Evolutionary conservation across 768 basidiomycete species (phyloP).

Genomic region (Xanthoconium stramineum): DNA sequence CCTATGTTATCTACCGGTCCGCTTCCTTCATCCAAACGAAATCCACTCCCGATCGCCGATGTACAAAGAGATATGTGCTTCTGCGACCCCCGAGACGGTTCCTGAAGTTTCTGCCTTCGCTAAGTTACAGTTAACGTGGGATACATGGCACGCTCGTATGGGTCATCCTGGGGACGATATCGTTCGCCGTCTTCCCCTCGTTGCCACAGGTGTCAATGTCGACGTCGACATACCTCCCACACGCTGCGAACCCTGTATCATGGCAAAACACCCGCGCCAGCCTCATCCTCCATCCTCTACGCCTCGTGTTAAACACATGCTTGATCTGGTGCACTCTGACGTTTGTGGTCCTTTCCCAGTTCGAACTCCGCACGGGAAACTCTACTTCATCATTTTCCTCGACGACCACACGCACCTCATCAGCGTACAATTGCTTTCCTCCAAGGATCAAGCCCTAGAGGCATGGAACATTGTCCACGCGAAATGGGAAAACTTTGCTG

Average conservation of each 20-base stretch:
- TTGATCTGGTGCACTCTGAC: constrained; percentile 29
- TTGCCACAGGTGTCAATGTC: rapidly evolving
- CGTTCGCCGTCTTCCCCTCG: rapidly evolving
- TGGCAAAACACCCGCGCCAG: background rate
- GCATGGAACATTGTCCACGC: background rate
- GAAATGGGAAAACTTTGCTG: background rate
- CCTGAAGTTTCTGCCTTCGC: background rate
- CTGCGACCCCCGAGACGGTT: background rate
- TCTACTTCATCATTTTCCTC: constrained; percentile 15
- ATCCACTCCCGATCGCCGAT: too few relatives aligned
- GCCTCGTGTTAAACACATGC: background rate
- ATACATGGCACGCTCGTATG: background rate
- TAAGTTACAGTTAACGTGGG: background rate
- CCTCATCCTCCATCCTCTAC: background rate
- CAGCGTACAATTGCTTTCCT: background rate
- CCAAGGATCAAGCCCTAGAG: background rate
- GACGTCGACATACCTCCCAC: rapidly evolving
- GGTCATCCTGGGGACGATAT: background rate
- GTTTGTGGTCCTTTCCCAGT: constrained; percentile 24
- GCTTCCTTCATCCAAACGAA: background rate
- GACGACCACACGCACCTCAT: constrained; percentile 9
- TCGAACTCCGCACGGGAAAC: constrained; percentile 7
- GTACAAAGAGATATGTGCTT: too few relatives aligned
- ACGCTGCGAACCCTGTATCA: background rate
- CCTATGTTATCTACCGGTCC: background rate